Percentiles rank a stretch among this genome's conserved stretches.
phyloP scores from a whole-genome alignment of 2,329 filamentous ascomycete species.

The Penicillium brasilianum region DNA sequence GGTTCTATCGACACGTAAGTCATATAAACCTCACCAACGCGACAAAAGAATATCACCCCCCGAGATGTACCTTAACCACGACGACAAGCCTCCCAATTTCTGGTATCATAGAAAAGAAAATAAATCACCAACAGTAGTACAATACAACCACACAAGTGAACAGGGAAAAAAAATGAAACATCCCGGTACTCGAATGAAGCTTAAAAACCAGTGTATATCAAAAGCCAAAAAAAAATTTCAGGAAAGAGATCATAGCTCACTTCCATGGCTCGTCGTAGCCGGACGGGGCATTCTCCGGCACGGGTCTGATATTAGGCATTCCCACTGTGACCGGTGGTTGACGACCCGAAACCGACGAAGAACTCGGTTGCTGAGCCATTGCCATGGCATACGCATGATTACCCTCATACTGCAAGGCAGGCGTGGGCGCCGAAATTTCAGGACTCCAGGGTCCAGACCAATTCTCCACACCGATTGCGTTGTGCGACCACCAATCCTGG shows the following conservation, averaged over 20 bases:
- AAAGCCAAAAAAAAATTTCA: neutral
- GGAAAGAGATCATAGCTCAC: constrained; percentile 7
- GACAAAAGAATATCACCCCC: neutral
- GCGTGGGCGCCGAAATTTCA: constrained; percentile 20
- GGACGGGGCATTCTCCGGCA: constrained; percentile 8
- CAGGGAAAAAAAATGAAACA: neutral
- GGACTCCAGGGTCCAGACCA: constrained; percentile 53
- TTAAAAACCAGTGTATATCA: neutral
- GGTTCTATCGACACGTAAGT: neutral
- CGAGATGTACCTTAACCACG: neutral
- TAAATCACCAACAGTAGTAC: neutral
- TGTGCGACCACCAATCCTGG: constrained; percentile 68
- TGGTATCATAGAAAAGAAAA: constrained; percentile 16
- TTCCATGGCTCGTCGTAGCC: constrained; percentile 23
- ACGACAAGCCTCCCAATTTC: neutral
- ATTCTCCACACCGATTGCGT: constrained; percentile 67
- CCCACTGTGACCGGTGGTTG: constrained; percentile 3
- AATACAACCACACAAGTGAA: neutral
- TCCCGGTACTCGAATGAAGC: no score
- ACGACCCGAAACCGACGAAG: constrained; percentile 12
- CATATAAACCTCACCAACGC: neutral
- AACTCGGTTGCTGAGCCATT: constrained; percentile 13
- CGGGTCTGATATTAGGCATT: constrained; percentile 7
- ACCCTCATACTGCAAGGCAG: constrained; percentile 19
- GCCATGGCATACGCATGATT: constrained; percentile 13